Percentiles rank a stretch among this genome's conserved stretches.
Evolutionary conservation across 805 yeast species (phyloP).

Genomic region (Candida gorgasii): DNA sequence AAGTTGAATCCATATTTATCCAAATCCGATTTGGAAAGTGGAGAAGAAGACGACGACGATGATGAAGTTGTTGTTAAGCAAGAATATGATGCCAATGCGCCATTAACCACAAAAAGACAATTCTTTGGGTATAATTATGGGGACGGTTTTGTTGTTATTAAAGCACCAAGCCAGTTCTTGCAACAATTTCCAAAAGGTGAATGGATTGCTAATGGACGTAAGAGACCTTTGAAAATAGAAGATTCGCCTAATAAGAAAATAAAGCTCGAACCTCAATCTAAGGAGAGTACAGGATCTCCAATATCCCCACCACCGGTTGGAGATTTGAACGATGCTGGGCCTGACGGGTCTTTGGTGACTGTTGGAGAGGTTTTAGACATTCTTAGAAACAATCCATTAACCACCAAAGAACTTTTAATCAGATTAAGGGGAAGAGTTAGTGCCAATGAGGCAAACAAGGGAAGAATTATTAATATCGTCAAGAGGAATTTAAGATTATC

Average conservation of each 20-base stretch:
- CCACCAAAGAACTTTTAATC: slow-evolving; percentile 63
- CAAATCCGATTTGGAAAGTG: slow-evolving; percentile 57
- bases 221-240: slow-evolving; percentile 23
- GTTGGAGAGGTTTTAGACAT: slow-evolving; percentile 70
- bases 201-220: slow-evolving; percentile 72
- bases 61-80: slow-evolving; percentile 35
- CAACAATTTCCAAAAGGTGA: slow-evolving; percentile 73
- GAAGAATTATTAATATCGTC: slow-evolving; percentile 56
- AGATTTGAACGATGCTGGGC: slow-evolving; percentile 39
- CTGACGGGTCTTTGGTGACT: slow-evolving; percentile 52
- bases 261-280: slow-evolving; percentile 4
- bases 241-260: slow-evolving; percentile 38
- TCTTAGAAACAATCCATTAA: slow-evolving; percentile 56
- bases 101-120: slow-evolving; percentile 14
- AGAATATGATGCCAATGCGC: slow-evolving; percentile 29
- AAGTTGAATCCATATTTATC: slow-evolving; percentile 72
- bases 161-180: slow-evolving; percentile 62
- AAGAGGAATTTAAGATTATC: slow-evolving; percentile 57
- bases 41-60: slow-evolving; percentile 52
- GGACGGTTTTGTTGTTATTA: slow-evolving; percentile 55
- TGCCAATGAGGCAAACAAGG: slow-evolving; percentile 63
- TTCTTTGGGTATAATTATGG: slow-evolving; percentile 29
- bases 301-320: slow-evolving; percentile 23
- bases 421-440: slow-evolving; percentile 62
- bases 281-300: slow-evolving; percentile 20